Evolutionary conservation across 208 protist species (phyloP), one percentile per base, ranked within the genome.

Genomic region (Vickermania ingenoplastis): DNA sequence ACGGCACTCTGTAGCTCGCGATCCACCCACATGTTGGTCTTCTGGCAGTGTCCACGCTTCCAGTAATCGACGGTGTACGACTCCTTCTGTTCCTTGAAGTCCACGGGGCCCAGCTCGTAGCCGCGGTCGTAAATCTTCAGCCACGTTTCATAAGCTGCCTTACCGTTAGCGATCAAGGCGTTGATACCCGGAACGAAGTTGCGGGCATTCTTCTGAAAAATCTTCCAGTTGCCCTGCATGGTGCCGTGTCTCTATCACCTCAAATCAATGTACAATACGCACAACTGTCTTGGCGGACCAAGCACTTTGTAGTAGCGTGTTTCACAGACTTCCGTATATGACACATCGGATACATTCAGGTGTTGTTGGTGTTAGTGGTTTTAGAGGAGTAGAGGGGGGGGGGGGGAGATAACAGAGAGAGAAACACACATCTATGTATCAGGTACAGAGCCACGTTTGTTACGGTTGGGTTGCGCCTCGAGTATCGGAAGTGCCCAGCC

Each of bases 21-120:
- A 69, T 95, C 89, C 24, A 95, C 84, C 86, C 86, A 95, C 79
- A 95, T 87, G 74, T 95, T 95, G 67, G 91, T 91, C 28, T 89
- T 73, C 66, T 95, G 85, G 7, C 69, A 84, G 68, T 83, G 75
- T 58, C 82, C 82, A 26, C 83, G 77, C 73, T 95, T 95, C 79
- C 83, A 89, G 77, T 87, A 92, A 66, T 90, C 85, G 11, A 78
- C 77, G 22, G 74, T 80, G 71, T 82, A 95, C 30, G 65, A 64
- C 69, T 95, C 88, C 30, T 64, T 71, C 66, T 92, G 83, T 57
- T 95, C 85, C 36, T 75, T 63, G 73, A 81, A 91, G 28, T 91
- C 84, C 54, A 69, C 28, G 3, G 88, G 88, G 30, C 79, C 88
- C 50, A 89, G 59, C 25, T 71, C 67, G 54, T 79, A 75, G 61